These are phyloP conservation scores for Coriolopsis trogii DNA, from an alignment of 1,284 basidiomycete species.

Conservation along the genomic window DNA sequence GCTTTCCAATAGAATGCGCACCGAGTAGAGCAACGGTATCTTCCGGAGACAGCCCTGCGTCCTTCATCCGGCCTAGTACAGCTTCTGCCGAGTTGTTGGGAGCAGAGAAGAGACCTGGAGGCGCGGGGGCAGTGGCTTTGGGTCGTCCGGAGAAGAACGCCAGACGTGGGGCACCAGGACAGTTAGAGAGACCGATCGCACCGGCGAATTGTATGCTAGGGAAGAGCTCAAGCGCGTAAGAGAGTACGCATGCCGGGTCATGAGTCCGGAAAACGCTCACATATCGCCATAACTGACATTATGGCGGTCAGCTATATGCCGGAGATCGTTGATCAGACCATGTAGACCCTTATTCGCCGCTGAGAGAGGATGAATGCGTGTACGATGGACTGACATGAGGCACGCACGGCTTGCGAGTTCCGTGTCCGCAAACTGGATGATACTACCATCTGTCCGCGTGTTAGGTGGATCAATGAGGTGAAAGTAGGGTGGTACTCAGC, in stretches of 20 bases:
- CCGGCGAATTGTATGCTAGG: constrained; percentile 31
- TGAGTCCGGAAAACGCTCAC: constrained; percentile 2
- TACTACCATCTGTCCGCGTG: constrained; percentile 25
- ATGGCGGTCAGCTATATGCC: constrained; percentile 22
- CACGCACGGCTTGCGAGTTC: constrained; percentile 23
- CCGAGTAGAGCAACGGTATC: constrained; percentile 22
- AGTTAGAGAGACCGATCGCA: constrained; percentile 32
- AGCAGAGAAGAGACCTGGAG: constrained; percentile 20
- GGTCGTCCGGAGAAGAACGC: constrained; percentile 31
- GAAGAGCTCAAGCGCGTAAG: neutral
- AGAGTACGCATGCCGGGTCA: neutral
- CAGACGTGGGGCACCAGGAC: constrained; percentile 29
- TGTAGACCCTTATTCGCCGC: constrained; percentile 22
- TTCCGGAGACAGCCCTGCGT: constrained; percentile 21
- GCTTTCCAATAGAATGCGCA: constrained; percentile 21
- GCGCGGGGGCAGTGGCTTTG: constrained; percentile 27
- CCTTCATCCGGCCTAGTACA: constrained; percentile 21
- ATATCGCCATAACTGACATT: constrained; percentile 30
- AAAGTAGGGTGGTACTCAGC: neutral
- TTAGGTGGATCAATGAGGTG: neutral
- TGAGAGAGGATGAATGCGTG: neutral
- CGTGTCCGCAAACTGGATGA: constrained; percentile 24
- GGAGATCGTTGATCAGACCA: constrained; percentile 25
- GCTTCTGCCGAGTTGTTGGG: constrained; percentile 19
- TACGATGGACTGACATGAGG: neutral